phyloP scores from a whole-genome alignment of 306 rosid species.

The Sicyos edulis region DNA sequence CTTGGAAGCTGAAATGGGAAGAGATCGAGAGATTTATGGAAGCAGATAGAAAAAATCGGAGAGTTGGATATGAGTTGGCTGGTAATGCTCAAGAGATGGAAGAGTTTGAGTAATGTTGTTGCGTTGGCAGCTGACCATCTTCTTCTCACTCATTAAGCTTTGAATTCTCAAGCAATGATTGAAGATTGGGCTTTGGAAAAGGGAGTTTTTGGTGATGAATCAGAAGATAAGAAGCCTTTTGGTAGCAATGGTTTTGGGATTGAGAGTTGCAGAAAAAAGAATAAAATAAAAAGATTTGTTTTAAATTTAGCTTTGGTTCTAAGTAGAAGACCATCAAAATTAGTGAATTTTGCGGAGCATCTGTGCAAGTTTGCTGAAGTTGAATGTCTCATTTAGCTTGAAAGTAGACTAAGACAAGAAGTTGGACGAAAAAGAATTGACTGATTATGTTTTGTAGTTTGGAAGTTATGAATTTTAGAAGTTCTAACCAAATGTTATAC shows the following conservation, averaged over 20 bases:
- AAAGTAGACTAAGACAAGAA: no score
- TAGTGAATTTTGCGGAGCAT: not conserved
- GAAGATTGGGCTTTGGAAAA: constrained; percentile 66
- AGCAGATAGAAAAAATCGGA: constrained; percentile 35
- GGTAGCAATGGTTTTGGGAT: not conserved
- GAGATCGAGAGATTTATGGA: no score
- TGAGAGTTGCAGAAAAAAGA: not conserved
- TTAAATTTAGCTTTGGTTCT: not conserved
- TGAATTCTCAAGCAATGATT: constrained; percentile 69
- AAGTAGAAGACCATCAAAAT: not conserved
- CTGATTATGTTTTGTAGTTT: no score
- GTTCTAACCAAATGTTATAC: no score
- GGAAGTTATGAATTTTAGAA: no score
- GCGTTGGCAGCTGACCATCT: constrained; percentile 77
- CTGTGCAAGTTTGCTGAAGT: not conserved
- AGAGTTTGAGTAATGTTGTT: constrained; percentile 51
- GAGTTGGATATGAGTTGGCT: constrained; percentile 45
- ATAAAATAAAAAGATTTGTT: not conserved
- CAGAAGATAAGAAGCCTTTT: not conserved
- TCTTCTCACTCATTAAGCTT: constrained; percentile 48
- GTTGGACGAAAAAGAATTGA: no score
- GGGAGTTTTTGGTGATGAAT: constrained; percentile 32
- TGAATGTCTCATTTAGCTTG: no score
- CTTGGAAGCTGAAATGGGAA: constrained; percentile 16
- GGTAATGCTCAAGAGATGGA: constrained; percentile 74